These are phyloP conservation scores for Cylindrodendrum hubeiense DNA, from an alignment of 2,329 filamentous ascomycete species.

Conservation along the genomic window DNA sequence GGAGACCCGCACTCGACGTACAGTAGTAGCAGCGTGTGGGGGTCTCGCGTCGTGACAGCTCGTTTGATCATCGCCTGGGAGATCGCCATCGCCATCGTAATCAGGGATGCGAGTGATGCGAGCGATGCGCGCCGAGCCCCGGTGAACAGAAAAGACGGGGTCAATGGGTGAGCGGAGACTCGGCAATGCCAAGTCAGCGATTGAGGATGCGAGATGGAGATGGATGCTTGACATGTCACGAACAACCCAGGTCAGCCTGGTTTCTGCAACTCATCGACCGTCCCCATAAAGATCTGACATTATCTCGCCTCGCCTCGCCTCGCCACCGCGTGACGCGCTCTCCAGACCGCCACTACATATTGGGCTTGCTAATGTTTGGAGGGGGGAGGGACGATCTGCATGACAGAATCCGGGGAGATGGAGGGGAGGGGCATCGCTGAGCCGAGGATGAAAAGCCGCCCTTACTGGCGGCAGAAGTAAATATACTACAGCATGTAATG, in stretches of 20 bases:
- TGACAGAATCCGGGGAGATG: slow-evolving; percentile 34
- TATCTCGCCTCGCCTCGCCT: slow-evolving; percentile 17
- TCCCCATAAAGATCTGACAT: slow-evolving; percentile 2
- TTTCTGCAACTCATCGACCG: slow-evolving; percentile 13
- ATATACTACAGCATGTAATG: slow-evolving; percentile 14
- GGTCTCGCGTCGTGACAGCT: neutral
- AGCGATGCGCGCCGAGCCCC: neutral
- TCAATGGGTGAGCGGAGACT: slow-evolving; percentile 4
- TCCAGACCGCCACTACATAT: slow-evolving; percentile 30
- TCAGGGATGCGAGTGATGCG: neutral
- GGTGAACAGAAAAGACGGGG: neutral
- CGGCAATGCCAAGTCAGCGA: neutral
- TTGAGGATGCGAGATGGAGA: neutral
- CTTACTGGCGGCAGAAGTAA: slow-evolving; percentile 18
- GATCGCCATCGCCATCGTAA: slow-evolving; percentile 3
- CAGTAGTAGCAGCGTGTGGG: neutral
- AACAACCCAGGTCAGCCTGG: slow-evolving; percentile 4
- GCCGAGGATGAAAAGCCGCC: slow-evolving; percentile 26
- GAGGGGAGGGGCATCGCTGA: slow-evolving; percentile 23
- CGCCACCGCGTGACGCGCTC: slow-evolving; percentile 11
- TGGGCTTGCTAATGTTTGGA: neutral
- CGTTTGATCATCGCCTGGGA: neutral
- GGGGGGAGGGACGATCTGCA: slow-evolving; percentile 27
- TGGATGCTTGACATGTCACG: slow-evolving; percentile 19
- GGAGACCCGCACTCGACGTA: neutral